Conservation (phyloP, 2,329 filamentous ascomycete genomes). For the Aschersonia sp. region DNA sequence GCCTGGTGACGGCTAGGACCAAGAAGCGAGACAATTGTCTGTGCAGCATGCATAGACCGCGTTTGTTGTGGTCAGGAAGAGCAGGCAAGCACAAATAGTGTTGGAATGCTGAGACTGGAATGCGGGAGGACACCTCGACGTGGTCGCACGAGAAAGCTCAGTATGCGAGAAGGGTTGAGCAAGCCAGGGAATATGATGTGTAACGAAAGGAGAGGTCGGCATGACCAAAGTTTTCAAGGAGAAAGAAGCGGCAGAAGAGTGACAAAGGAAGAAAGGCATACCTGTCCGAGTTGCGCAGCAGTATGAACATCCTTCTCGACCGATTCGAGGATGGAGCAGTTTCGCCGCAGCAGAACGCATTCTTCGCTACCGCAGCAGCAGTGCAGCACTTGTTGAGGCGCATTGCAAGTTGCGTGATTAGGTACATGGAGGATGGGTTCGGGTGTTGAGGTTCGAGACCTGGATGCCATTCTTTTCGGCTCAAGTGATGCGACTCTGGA, state of each 20-base stretch:
- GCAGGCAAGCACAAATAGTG: neutral
- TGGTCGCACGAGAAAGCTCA: neutral
- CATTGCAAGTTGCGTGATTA: constrained; percentile 9
- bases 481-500: too few relatives aligned
- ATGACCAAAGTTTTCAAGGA: neutral
- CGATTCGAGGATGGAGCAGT: constrained; percentile 60
- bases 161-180: neutral
- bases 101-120: constrained; percentile 1
- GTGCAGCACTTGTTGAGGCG: constrained; percentile 24
- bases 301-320: constrained; percentile 79
- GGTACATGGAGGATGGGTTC: constrained; percentile 10
- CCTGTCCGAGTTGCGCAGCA: constrained; percentile 82
- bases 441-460: neutral
- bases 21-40: neutral
- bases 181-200: neutral
- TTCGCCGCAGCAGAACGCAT: constrained; percentile 71
- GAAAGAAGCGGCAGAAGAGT: neutral
- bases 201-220: neutral
- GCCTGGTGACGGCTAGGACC: neutral
- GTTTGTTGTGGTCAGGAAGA: constrained; percentile 1
- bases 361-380: constrained; percentile 80
- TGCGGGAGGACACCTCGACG: neutral
- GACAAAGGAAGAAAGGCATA: constrained; percentile 31
- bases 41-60: neutral
- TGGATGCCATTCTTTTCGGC: neutral